Evolutionary conservation across 192 early-diverging fungal genomes (phyloP), one percentile per base, ranked within the genome.

Genomic region (Kappamyces sp.): DNA sequence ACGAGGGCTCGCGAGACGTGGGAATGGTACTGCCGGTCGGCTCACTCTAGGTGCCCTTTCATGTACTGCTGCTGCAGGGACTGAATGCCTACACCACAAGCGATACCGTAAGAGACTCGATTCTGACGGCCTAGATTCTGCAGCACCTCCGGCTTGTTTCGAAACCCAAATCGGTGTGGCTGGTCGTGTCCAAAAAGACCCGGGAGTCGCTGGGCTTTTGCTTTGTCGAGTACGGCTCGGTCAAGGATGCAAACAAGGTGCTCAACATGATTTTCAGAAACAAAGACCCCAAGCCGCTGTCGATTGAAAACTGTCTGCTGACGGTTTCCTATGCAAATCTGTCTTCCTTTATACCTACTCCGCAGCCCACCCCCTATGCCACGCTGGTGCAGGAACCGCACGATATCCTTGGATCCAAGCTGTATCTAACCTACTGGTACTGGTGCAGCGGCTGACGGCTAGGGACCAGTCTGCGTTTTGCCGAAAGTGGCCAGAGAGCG

Each of bases 341-440:
- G 8, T 37, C 38, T n/a, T n/a, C 52, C 5, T 54, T 54, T 3
- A 54, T 54, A n/a, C 52, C 52, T 4, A 13, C 42, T 5, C 13
- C 39, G 13, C 1, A 9, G 9, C 7, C 5, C 12, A 23, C 10
- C 5, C 10, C n/a, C 1, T 54, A 54, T 13, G 42, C 15, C 15
- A 10, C 52, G 7, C 13, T 54, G 10, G 33, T 13, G 6, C 6
- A 23, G 42, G 42, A 12, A 39, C 23, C 23, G 23, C 23, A 23
- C 23, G 52, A 54, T 33, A 34, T 40, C 23, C 23, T 46, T 54
- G 52, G 52, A 33, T 40, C 39, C 9, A 34, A 54, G 13, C 13
- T 34, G 39, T 54, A n/a, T 5, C 42, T 39, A 5, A 40, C 52
- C 13, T 54, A 54, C 42, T 54, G 52, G 52, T 37, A 54, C 42